Percentiles rank a stretch among this genome's conserved stretches.
phyloP scores from a whole-genome alignment of 2,329 filamentous ascomycete genomes.

The Arthrinium puccinioides region DNA sequence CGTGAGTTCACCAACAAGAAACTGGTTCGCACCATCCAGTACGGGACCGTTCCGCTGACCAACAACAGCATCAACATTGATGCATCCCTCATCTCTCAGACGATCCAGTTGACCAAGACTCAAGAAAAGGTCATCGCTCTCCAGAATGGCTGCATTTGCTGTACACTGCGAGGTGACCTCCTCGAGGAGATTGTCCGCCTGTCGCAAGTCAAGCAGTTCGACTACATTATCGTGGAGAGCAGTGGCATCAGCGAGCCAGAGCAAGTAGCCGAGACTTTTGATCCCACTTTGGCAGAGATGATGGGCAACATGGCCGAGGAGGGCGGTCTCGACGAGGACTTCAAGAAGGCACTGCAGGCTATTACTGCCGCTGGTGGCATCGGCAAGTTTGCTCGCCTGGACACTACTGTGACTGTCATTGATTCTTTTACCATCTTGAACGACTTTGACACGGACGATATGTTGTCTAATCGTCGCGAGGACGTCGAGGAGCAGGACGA shows the following conservation, averaged over 20 bases:
- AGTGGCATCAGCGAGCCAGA: slow-evolving; percentile 66
- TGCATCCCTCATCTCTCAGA: slow-evolving; percentile 49
- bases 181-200: slow-evolving; percentile 62
- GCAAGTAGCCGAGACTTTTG: slow-evolving; percentile 66
- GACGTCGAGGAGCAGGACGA: slow-evolving; percentile 67
- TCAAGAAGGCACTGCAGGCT: not conserved
- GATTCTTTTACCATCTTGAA: slow-evolving; percentile 67
- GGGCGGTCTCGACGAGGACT: slow-evolving; percentile 6
- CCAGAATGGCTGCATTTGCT: slow-evolving; percentile 72
- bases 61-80: slow-evolving; percentile 54
- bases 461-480: slow-evolving; percentile 48
- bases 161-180: slow-evolving; percentile 63
- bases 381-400: slow-evolving; percentile 57
- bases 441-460: slow-evolving; percentile 64
- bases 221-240: slow-evolving; percentile 68
- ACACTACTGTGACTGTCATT: slow-evolving; percentile 66
- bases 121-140: slow-evolving; percentile 60
- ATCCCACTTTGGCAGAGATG: slow-evolving; percentile 44
- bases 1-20: slow-evolving; percentile 25
- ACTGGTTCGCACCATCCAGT: too few relatives aligned
- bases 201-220: slow-evolving; percentile 54
- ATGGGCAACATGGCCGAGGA: slow-evolving; percentile 27
- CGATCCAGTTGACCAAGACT: slow-evolving; percentile 37
- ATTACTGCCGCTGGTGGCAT: slow-evolving; percentile 51
- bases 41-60: not conserved